These are phyloP conservation scores for Metschnikowia peoriensis DNA, from an alignment of 805 yeast genomes.

Conservation along the genomic window DNA sequence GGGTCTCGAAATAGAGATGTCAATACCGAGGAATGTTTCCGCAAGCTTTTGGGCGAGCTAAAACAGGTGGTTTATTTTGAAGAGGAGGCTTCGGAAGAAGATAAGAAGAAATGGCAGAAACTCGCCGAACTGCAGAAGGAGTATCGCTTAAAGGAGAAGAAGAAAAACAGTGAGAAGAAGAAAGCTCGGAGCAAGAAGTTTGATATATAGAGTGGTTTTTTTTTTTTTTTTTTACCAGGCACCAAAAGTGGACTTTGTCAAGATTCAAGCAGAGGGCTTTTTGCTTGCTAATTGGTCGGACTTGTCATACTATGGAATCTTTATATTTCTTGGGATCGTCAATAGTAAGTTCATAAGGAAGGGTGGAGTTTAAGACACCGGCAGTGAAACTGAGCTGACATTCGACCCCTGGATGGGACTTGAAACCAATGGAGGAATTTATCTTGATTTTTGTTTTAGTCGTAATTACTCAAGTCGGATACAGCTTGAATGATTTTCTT, in stretches of 20 bases:
- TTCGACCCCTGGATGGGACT: no score
- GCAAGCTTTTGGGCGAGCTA: slow-evolving; percentile 56
- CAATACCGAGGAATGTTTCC: slow-evolving; percentile 57
- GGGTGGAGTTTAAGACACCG: no score
- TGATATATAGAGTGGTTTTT: slow-evolving; percentile 19
- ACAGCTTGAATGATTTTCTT: no score
- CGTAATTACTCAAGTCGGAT: no score
- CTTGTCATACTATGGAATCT: no score
- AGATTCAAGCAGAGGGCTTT: not conserved
- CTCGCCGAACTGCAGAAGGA: slow-evolving; percentile 32
- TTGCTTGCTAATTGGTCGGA: no score
- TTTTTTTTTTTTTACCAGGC: not conserved
- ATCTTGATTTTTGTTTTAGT: no score
- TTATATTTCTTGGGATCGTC: no score
- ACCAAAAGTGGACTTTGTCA: not conserved
- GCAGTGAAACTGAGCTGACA: no score
- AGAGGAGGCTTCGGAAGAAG: slow-evolving; percentile 46
- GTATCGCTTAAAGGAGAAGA: slow-evolving; percentile 33
- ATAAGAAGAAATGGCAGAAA: slow-evolving; percentile 50
- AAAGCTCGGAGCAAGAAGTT: slow-evolving; percentile 34
- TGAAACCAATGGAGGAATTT: no score
- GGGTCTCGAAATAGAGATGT: slow-evolving; percentile 53
- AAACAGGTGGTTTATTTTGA: slow-evolving; percentile 46
- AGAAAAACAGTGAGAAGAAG: slow-evolving; percentile 39
- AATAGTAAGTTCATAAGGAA: no score